Conservation (phyloP, 163 green algal genomes). For the Coccomyxa subellipsoidea region DNA sequence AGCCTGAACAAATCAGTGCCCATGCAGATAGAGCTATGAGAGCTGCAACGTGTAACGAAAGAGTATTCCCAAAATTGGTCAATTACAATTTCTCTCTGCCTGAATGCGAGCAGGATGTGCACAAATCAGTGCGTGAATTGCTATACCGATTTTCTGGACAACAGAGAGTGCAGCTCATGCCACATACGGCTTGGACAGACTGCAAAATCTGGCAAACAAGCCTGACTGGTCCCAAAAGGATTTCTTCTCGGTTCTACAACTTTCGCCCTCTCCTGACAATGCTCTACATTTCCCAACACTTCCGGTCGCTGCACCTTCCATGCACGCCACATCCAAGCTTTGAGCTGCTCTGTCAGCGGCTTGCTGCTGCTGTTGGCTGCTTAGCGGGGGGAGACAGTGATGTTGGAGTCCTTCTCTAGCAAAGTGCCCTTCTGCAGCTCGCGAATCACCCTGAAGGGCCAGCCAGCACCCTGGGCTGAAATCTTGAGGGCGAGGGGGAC, state of each 20-base stretch:
- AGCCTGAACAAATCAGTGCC: too few species aligned
- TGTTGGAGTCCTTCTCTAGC: conserved; percentile 85
- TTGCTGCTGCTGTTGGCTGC: neutral
- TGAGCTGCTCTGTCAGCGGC: neutral
- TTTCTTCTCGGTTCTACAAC: neutral
- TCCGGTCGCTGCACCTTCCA: neutral
- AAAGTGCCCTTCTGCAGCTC: conserved; percentile 83
- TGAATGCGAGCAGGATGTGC: neutral
- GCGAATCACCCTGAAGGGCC: conserved; percentile 77
- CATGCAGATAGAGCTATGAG: too few species aligned
- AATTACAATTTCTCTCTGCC: neutral
- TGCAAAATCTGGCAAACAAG: neutral
- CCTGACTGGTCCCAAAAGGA: neutral
- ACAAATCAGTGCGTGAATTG: neutral
- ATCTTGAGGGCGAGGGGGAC: conserved; percentile 82
- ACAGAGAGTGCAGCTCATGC: neutral
- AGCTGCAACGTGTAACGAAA: too few species aligned
- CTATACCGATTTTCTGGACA: too few species aligned
- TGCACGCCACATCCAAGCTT: too few species aligned
- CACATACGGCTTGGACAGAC: neutral
- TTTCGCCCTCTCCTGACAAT: neutral
- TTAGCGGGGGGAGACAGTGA: conserved; percentile 81
- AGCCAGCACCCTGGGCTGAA: conserved; percentile 67
- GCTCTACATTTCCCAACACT: neutral
- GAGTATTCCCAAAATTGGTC: neutral